Conservation (phyloP, 768 basidiomycete species). For the Dentipellis sp. region DNA sequence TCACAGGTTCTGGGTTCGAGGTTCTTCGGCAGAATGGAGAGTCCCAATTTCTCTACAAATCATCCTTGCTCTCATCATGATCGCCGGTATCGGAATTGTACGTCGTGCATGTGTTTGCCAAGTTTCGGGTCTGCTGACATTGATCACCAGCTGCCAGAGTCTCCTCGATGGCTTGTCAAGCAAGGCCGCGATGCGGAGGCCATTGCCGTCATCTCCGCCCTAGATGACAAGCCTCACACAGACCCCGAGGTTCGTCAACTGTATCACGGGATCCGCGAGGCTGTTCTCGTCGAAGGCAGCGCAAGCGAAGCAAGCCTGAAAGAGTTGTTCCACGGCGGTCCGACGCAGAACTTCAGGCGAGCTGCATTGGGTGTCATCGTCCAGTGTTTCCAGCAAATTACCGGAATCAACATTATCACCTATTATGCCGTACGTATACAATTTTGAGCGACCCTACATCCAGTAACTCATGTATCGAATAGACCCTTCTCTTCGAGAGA, state of each 20-base stretch:
- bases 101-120: conserved; percentile 16
- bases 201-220: conserved; percentile 50
- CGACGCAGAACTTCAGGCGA: conserved; percentile 52
- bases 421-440: conserved; percentile 22
- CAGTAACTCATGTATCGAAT: not conserved
- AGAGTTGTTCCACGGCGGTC: conserved; percentile 49
- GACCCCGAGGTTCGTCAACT: conserved; percentile 39
- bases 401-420: conserved; percentile 58
- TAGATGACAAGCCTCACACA: conserved; percentile 41
- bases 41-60: conserved; percentile 56
- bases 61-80: conserved; percentile 44
- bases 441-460: conserved; percentile 15
- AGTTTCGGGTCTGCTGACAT: not conserved
- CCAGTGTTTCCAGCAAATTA: conserved; percentile 65
- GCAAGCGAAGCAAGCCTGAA: conserved; percentile 29
- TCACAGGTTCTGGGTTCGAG: conserved; percentile 39
- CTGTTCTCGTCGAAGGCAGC: conserved; percentile 33
- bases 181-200: conserved; percentile 46
- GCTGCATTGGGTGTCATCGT: conserved; percentile 44
- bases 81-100: conserved; percentile 38
- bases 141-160: conserved; percentile 40
- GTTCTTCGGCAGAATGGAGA: conserved; percentile 50
- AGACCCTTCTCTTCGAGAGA: conserved; percentile 47
- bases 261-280: conserved; percentile 45
- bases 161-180: conserved; percentile 52